Evolutionary conservation across 257 asterid species (phyloP).

Genomic region (Solanum bulbocastanum): DNA sequence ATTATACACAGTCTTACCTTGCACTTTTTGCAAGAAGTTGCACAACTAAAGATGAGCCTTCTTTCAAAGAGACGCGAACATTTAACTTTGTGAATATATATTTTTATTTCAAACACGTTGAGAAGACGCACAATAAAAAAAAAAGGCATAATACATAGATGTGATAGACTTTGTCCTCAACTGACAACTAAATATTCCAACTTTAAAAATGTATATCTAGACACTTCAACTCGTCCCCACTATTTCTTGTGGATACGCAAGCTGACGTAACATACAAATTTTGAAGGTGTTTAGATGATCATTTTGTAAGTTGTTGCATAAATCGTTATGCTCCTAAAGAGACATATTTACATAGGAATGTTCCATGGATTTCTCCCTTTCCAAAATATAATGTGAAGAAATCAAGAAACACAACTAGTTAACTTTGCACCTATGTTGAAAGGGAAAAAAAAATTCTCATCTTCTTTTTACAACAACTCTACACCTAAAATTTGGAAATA

Average conservation of each 20-base stretch:
- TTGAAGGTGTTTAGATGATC: not conserved
- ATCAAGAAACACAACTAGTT: not conserved
- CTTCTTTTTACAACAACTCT: not conserved
- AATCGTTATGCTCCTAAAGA: not conserved
- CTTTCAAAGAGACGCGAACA: fast-evolving
- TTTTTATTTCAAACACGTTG: not conserved
- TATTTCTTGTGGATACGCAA: not conserved
- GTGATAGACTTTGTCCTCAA: not conserved
- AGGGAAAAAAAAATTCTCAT: not conserved
- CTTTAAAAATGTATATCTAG: not conserved
- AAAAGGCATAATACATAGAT: not conserved
- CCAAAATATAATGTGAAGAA: not conserved
- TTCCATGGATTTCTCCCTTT: not conserved
- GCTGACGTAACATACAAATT: not conserved
- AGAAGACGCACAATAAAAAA: not conserved
- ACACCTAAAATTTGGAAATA: not conserved
- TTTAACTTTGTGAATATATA: not conserved
- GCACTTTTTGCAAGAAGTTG: not conserved
- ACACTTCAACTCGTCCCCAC: not conserved
- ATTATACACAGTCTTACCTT: fast-evolving
- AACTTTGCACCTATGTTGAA: not conserved
- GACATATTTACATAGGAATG: not conserved
- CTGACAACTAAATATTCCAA: not conserved
- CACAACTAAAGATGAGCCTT: not conserved
- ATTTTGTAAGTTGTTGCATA: not conserved